Conservation (phyloP, 495 filamentous ascomycete species). For the Penicillium coffeae region DNA sequence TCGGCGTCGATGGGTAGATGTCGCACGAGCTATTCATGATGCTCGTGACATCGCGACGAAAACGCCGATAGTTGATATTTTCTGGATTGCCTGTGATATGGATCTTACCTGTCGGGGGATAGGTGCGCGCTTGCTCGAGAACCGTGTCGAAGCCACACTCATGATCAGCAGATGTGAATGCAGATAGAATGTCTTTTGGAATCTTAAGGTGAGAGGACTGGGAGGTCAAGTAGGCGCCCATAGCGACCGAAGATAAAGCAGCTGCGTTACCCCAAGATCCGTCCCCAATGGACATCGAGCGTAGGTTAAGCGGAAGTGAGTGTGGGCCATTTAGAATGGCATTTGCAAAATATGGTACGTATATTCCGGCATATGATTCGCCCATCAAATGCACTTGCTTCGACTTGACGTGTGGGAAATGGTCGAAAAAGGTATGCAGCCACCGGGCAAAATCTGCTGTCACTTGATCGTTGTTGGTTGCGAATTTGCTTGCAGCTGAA, state of each 20-base stretch:
- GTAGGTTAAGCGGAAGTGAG: constrained; percentile 27
- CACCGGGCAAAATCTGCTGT: constrained; percentile 33
- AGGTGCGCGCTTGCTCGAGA: constrained; percentile 23
- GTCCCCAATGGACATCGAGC: constrained; percentile 34
- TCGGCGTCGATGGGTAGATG: constrained; percentile 17
- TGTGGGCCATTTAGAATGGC: constrained; percentile 29
- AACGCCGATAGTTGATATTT: constrained; percentile 26
- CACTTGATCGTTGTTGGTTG: constrained; percentile 24
- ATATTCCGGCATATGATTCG: constrained; percentile 41
- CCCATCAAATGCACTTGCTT: constrained; percentile 40
- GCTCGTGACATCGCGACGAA: constrained; percentile 9
- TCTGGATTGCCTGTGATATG: constrained; percentile 36
- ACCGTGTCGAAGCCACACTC: constrained; percentile 33
- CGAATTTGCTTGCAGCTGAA: constrained; percentile 28
- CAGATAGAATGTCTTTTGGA: constrained; percentile 22
- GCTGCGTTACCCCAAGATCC: constrained; percentile 33
- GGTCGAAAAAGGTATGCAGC: constrained; percentile 33
- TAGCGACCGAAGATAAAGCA: constrained; percentile 27
- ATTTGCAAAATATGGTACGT: constrained; percentile 39
- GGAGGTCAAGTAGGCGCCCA: constrained; percentile 24
- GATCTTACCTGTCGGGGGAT: constrained; percentile 30
- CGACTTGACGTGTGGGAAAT: constrained; percentile 28
- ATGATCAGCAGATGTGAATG: constrained; percentile 27
- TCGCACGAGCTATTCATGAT: constrained; percentile 20
- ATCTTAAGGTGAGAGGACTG: constrained; percentile 20